Evolutionary conservation across 352 stramenopile species (phyloP).

Genomic region (Phytopythium boreale): DNA sequence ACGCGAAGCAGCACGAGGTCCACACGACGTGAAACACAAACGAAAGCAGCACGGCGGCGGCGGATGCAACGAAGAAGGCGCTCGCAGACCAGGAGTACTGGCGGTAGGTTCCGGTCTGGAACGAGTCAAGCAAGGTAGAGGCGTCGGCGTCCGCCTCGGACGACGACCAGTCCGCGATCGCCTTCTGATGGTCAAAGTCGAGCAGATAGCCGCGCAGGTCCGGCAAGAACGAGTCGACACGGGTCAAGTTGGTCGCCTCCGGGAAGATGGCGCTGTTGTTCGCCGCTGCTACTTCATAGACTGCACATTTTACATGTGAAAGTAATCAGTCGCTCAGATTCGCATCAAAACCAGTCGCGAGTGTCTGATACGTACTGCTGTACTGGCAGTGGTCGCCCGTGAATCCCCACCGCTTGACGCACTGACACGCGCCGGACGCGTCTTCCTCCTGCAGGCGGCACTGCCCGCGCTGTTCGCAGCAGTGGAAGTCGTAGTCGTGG

Average conservation of each 20-base stretch:
- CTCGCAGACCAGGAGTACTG: slow-evolving; percentile 43
- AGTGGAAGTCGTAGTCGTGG: slow-evolving; percentile 65
- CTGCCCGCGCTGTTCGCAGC: slow-evolving; percentile 57
- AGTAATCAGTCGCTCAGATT: neutral
- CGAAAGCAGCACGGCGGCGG: slow-evolving; percentile 19
- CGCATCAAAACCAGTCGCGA: too few species aligned
- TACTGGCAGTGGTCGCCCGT: slow-evolving; percentile 61
- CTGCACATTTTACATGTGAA: slow-evolving; percentile 16
- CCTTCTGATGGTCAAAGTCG: slow-evolving; percentile 34
- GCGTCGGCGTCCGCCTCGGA: neutral
- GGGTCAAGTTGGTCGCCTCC: slow-evolving; percentile 25
- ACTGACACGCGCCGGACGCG: slow-evolving; percentile 56
- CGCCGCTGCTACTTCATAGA: slow-evolving; percentile 50
- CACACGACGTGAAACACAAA: slow-evolving; percentile 50
- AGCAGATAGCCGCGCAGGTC: slow-evolving; percentile 46
- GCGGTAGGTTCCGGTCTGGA: slow-evolving; percentile 33
- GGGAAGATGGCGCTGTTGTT: slow-evolving; percentile 50
- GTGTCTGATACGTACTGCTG: slow-evolving; percentile 31
- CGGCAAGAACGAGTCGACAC: slow-evolving; percentile 31
- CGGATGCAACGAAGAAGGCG: slow-evolving; percentile 24
- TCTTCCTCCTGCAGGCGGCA: slow-evolving; percentile 53
- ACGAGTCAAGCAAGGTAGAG: slow-evolving; percentile 15
- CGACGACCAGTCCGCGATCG: slow-evolving; percentile 12
- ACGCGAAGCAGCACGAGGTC: slow-evolving; percentile 47
- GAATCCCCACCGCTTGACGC: slow-evolving; percentile 64